Conservation (phyloP, 2,329 filamentous ascomycete genomes). For the Colletotrichum sp. region DNA sequence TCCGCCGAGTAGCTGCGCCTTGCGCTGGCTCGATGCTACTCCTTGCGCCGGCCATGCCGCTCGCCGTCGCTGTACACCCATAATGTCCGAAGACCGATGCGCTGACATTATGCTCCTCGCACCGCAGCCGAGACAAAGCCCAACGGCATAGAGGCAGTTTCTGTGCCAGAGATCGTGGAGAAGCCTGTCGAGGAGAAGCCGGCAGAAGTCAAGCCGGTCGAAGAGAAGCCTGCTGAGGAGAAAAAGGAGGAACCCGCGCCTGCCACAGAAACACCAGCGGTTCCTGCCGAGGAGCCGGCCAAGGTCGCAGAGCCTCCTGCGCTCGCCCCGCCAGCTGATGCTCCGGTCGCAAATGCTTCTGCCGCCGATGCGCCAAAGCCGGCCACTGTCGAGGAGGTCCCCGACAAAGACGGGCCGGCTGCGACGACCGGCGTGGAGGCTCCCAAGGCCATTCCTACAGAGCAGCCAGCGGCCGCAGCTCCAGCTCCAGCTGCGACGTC, state of each 20-base stretch:
- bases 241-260: constrained; percentile 5
- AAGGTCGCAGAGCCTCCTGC: constrained; percentile 27
- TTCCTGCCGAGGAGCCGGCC: constrained; percentile 21
- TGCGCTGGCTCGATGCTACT: background rate
- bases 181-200: background rate
- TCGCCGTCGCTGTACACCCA: background rate
- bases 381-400: constrained; percentile 12
- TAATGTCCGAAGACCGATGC: background rate
- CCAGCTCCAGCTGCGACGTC: background rate
- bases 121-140: background rate
- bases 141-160: background rate
- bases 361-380: constrained; percentile 39
- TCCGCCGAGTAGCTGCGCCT: background rate
- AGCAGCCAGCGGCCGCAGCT: constrained; percentile 12
- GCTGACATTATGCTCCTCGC: background rate
- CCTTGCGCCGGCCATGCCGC: background rate
- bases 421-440: constrained; percentile 29
- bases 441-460: constrained; percentile 19
- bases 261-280: background rate
- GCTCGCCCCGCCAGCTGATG: constrained; percentile 19
- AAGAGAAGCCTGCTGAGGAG: background rate
- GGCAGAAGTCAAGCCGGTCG: background rate
- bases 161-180: background rate
- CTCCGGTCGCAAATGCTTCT: constrained; percentile 22
- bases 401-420: constrained; percentile 21